Evolutionary conservation across 1,139 yeast genomes (phyloP).

Genomic region (Chernovozyma sophiae-reginae): DNA sequence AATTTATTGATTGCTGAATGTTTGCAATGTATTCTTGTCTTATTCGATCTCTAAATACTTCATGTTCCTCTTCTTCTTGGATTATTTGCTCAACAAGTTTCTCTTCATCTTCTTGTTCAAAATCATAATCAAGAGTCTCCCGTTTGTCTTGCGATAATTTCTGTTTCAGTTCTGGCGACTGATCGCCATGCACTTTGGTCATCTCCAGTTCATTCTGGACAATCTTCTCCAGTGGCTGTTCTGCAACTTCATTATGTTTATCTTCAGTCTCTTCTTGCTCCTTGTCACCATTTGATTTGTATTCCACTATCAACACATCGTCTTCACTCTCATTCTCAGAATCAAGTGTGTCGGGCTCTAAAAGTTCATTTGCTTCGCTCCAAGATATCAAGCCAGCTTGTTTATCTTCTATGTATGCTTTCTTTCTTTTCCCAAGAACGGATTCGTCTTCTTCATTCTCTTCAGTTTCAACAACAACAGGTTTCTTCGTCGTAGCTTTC

Average conservation of each 20-base stretch:
- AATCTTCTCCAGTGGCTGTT: not conserved
- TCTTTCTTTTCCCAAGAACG: slow-evolving; percentile 5
- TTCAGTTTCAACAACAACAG: not conserved
- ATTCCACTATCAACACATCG: slow-evolving; percentile 8
- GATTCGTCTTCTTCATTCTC: not conserved
- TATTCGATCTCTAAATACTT: slow-evolving; percentile 51
- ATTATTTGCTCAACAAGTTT: slow-evolving; percentile 56
- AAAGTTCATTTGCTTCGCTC: slow-evolving; percentile 37
- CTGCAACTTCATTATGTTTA: not conserved
- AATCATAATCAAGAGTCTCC: slow-evolving; percentile 49
- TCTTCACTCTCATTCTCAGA: slow-evolving; percentile 11
- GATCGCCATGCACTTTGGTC: not conserved
- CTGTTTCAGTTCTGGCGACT: not conserved
- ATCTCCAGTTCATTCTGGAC: not conserved
- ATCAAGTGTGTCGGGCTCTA: slow-evolving; percentile 9
- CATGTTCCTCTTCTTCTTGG: slow-evolving; percentile 71
- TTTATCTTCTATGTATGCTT: slow-evolving; percentile 35
- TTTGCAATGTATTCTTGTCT: slow-evolving; percentile 19
- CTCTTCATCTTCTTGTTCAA: slow-evolving; percentile 75
- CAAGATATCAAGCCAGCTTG: slow-evolving; percentile 48
- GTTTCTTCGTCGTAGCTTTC: not conserved
- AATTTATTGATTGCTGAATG: slow-evolving; percentile 17
- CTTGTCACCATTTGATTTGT: slow-evolving; percentile 6
- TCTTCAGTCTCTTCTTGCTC: not conserved
- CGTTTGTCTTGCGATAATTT: not conserved